These are phyloP conservation scores for Pyrenula massariospora DNA, from an alignment of 495 filamentous ascomycete species.

Conservation along the genomic window DNA sequence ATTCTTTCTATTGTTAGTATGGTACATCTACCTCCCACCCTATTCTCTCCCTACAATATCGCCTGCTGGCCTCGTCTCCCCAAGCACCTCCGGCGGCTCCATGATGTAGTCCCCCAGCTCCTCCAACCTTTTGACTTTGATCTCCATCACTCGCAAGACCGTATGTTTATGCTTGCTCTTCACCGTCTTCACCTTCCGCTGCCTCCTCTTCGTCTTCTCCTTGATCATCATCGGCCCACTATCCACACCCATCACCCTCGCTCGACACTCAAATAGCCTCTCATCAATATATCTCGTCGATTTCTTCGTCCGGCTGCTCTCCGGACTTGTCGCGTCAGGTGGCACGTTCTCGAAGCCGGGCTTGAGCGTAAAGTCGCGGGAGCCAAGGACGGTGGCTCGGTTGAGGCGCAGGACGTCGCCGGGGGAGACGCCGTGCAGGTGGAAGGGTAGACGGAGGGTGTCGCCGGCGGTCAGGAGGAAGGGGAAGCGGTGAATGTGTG, in stretches of 20 bases:
- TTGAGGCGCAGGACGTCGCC: slow-evolving; percentile 82
- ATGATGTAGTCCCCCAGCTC: slow-evolving; percentile 25
- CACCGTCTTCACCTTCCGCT: slow-evolving; percentile 58
- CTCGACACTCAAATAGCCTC: slow-evolving; percentile 70
- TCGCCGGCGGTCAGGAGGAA: slow-evolving; percentile 89
- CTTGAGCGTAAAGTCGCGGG: slow-evolving; percentile 80
- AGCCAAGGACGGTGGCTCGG: slow-evolving; percentile 66
- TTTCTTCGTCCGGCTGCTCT: slow-evolving; percentile 9
- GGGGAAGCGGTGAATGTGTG: slow-evolving; percentile 74
- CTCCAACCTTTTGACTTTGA: slow-evolving; percentile 55
- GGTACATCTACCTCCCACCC: too few species aligned
- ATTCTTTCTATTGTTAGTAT: too few species aligned
- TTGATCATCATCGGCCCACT: slow-evolving; percentile 74
- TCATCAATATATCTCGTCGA: slow-evolving; percentile 53
- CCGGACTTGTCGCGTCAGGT: not conserved
- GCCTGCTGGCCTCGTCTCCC: not conserved
- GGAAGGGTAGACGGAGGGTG: slow-evolving; percentile 83
- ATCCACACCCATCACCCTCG: slow-evolving; percentile 77
- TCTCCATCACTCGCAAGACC: slow-evolving; percentile 69
- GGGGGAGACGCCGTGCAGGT: slow-evolving; percentile 68
- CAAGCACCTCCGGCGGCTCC: not conserved
- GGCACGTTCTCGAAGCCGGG: slow-evolving; percentile 20
- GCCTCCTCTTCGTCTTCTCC: slow-evolving; percentile 89
- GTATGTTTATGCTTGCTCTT: slow-evolving; percentile 84
- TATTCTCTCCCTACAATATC: not conserved